A percentile compares a stretch with the other conserved stretches of the same genome.
phyloP scores from a whole-genome alignment of 805 yeast species.

The Trichomonascus vanleenenianus region DNA sequence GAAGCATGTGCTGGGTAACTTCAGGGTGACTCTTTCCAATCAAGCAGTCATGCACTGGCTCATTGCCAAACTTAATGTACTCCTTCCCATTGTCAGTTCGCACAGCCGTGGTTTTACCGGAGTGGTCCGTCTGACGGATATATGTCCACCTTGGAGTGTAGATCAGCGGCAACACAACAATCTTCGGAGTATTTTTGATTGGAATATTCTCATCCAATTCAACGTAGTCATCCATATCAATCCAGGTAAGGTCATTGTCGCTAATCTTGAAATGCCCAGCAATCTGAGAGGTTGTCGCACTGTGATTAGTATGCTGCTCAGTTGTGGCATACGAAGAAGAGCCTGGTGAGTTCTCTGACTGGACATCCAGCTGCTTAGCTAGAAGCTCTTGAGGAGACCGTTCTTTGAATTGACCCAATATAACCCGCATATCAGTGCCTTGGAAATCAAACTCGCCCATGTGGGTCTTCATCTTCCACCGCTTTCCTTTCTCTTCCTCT shows the following conservation, averaged over 20 bases:
- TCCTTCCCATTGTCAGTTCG: slow-evolving; percentile 16
- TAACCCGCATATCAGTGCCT: slow-evolving; percentile 59
- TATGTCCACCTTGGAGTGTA: slow-evolving; percentile 66
- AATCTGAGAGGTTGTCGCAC: slow-evolving; percentile 12
- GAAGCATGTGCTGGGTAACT: slow-evolving; percentile 21
- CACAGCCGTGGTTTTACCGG: slow-evolving; percentile 8
- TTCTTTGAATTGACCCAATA: slow-evolving; percentile 59
- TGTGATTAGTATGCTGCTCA: slow-evolving; percentile 11
- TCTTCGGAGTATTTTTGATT: slow-evolving; percentile 23
- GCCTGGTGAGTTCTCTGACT: slow-evolving; percentile 6
- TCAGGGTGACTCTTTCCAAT: slow-evolving; percentile 27
- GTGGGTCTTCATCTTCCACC: slow-evolving; percentile 48
- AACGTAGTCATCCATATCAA: slow-evolving; percentile 64
- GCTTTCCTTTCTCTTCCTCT: slow-evolving; percentile 32
- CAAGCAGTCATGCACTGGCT: slow-evolving; percentile 58
- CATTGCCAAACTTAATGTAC: slow-evolving; percentile 43
- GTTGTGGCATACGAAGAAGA: slow-evolving; percentile 18
- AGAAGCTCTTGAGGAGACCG: slow-evolving; percentile 38
- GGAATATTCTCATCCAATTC: slow-evolving; percentile 46
- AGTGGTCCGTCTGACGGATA: slow-evolving; percentile 50
- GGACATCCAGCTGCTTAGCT: slow-evolving; percentile 20
- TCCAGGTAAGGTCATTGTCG: slow-evolving; percentile 47
- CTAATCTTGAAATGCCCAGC: slow-evolving; percentile 23
- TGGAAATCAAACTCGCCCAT: slow-evolving; percentile 63
- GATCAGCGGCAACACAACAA: slow-evolving; percentile 53